Conservation (phyloP, 306 rosid genomes). For the Prunus salicina region DNA sequence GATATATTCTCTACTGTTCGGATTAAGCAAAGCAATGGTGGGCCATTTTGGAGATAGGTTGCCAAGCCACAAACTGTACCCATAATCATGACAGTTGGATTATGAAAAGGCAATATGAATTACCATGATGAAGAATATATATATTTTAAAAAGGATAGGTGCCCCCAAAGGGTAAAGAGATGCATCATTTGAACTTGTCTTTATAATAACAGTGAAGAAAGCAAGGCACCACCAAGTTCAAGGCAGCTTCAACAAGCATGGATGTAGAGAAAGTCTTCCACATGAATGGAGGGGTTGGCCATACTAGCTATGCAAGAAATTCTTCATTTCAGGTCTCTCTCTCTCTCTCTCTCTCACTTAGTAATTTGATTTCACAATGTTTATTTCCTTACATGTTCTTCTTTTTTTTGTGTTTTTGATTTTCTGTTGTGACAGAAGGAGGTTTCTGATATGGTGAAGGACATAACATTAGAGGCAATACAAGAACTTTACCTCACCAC, state of each 20-base stretch:
- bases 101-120: conserved; percentile 18
- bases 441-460: conserved; percentile 75
- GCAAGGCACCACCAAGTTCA: conserved; percentile 20
- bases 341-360: not conserved
- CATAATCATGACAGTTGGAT: conserved; percentile 20
- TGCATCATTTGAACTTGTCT: conserved; percentile 32
- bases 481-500: conserved; percentile 52
- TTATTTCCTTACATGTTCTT: not conserved
- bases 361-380: not conserved
- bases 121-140: conserved; percentile 23
- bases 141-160: not conserved
- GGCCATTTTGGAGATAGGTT: conserved; percentile 1
- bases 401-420: not conserved
- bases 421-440: conserved; percentile 49
- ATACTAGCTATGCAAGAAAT: conserved; percentile 83
- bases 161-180: not conserved
- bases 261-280: conserved; percentile 77
- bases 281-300: conserved; percentile 87
- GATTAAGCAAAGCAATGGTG: not conserved
- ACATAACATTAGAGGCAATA: conserved; percentile 62
- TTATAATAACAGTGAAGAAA: conserved; percentile 29
- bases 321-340: conserved; percentile 69
- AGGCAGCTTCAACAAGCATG: conserved; percentile 31
- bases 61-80: conserved; percentile 3
- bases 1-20: not conserved